Conservation (phyloP, 2,329 filamentous ascomycete species). For the Beauveria medogensis region DNA sequence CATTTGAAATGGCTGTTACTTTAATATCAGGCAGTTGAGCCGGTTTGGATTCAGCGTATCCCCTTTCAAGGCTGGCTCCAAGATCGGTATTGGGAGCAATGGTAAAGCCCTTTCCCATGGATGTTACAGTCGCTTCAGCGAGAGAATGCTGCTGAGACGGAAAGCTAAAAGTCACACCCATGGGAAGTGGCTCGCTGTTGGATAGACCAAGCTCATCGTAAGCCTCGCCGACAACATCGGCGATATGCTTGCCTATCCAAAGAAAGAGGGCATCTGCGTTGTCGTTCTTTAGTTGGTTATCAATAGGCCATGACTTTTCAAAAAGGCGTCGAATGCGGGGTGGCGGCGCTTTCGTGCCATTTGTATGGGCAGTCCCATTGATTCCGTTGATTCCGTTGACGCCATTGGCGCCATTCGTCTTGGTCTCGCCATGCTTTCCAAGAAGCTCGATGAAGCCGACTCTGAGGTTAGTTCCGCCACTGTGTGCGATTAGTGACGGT, state of each 20-base stretch:
- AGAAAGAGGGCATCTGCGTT: constrained; percentile 67
- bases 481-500: constrained; percentile 27
- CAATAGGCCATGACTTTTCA: constrained; percentile 68
- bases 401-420: constrained; percentile 15
- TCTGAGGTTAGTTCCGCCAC: constrained; percentile 60
- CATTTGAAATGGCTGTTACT: constrained; percentile 72
- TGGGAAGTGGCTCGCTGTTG: constrained; percentile 40
- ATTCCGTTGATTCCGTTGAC: background rate
- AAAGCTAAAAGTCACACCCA: constrained; percentile 65
- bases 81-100: constrained; percentile 54
- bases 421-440: constrained; percentile 23
- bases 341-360: constrained; percentile 6
- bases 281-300: constrained; percentile 63
- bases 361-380: constrained; percentile 1
- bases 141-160: constrained; percentile 59
- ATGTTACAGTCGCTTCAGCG: constrained; percentile 54
- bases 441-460: constrained; percentile 59
- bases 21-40: constrained; percentile 53
- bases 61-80: constrained; percentile 47
- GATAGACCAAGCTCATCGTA: constrained; percentile 35
- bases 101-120: constrained; percentile 65
- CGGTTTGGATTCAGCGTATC: constrained; percentile 45
- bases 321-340: constrained; percentile 47
- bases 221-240: constrained; percentile 58
- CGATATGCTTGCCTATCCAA: constrained; percentile 77